Evolutionary conservation across 257 asterid genomes (phyloP).

Genomic region (Prunella vulgaris): DNA sequence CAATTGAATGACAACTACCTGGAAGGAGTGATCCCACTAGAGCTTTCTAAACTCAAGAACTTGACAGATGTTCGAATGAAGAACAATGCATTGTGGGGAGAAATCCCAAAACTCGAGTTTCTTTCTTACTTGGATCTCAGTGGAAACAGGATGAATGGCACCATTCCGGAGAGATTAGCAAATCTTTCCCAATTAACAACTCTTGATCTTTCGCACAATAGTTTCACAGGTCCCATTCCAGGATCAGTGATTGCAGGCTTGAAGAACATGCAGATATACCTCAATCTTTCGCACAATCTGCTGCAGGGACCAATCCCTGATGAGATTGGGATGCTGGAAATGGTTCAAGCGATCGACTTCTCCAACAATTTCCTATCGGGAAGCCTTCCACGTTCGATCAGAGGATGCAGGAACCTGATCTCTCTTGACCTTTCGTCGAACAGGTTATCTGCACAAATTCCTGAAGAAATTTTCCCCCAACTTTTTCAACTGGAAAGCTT

Average conservation of each 20-base stretch:
- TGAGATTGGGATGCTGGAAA: constrained; percentile 54
- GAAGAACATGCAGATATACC: constrained; percentile 56
- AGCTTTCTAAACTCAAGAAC: constrained; percentile 43
- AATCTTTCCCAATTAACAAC: constrained; percentile 35
- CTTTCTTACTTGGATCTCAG: constrained; percentile 61
- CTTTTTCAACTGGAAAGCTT: constrained; percentile 39
- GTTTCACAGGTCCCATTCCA: constrained; percentile 47
- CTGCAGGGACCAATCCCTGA: constrained; percentile 55
- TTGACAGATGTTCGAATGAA: constrained; percentile 51
- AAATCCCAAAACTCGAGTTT: constrained; percentile 44
- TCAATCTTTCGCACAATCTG: constrained; percentile 62
- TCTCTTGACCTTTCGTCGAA: constrained; percentile 62
- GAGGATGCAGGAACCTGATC: constrained; percentile 52
- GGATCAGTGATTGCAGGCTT: constrained; percentile 41
- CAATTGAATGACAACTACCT: constrained; percentile 38
- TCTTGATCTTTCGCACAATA: constrained; percentile 60
- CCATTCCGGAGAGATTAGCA: constrained; percentile 45
- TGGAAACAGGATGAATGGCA: constrained; percentile 64
- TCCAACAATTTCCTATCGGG: constrained; percentile 64
- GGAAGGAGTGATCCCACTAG: constrained; percentile 52
- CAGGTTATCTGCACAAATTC: constrained; percentile 44
- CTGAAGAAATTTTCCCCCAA: constrained; percentile 35
- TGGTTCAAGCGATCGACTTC: constrained; percentile 71
- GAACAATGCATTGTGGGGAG: constrained; percentile 47
- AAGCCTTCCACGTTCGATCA: constrained; percentile 43